A percentile compares a stretch with the other conserved stretches of the same genome.
Conservation (phyloP, 345 rosid genomes). For the Sapria himalayana region DNA sequence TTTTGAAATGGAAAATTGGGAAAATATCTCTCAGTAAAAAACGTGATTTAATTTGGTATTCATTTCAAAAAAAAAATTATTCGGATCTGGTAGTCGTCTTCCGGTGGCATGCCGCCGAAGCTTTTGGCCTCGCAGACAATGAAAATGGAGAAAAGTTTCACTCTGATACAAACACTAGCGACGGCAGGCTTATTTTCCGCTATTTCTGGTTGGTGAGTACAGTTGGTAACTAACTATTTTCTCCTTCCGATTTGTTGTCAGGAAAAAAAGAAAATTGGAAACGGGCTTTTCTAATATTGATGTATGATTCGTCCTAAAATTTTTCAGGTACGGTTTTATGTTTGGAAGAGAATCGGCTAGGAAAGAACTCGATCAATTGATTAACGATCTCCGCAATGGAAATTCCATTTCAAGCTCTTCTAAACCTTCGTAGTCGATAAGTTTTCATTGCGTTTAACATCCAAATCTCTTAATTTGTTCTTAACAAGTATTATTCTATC, state of each 20-base stretch:
- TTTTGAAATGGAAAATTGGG: too few species aligned
- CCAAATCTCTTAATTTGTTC: too few species aligned
- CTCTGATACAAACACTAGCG: slow-evolving; percentile 51
- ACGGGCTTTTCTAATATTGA: neutral
- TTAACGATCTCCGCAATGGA: slow-evolving; percentile 49
- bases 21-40: too few species aligned
- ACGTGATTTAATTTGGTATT: too few species aligned
- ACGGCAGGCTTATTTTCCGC: slow-evolving; percentile 76
- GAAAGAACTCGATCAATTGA: slow-evolving; percentile 58
- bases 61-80: too few species aligned
- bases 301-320: neutral
- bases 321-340: slow-evolving; percentile 76
- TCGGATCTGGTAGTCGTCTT: too few species aligned
- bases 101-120: too few species aligned
- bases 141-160: slow-evolving; percentile 40
- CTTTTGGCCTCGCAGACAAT: too few species aligned
- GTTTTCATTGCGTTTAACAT: neutral
- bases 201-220: slow-evolving; percentile 39
- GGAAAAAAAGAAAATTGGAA: too few species aligned
- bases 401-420: slow-evolving; percentile 16
- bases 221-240: too few species aligned
- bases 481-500: too few species aligned
- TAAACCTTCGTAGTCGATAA: slow-evolving; percentile 19
- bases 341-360: slow-evolving; percentile 82
- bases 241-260: neutral